A percentile compares a stretch with the other conserved stretches of the same genome.
Evolutionary conservation across 2,329 filamentous ascomycete genomes (phyloP).

Genomic region (Fusarium bactridioides): DNA sequence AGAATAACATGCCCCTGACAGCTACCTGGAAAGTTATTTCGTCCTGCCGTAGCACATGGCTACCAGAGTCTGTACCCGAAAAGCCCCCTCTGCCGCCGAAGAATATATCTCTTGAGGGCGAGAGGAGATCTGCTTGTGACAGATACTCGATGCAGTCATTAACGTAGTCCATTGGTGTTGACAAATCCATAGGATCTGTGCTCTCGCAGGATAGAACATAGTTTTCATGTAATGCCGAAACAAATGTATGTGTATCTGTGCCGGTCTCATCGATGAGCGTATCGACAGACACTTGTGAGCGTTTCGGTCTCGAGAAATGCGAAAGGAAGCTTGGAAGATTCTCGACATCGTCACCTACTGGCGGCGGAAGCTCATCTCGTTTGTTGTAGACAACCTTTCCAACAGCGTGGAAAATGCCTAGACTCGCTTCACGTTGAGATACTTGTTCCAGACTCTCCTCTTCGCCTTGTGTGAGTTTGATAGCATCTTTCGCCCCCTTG

Average conservation of each 20-base stretch:
- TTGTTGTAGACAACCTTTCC: constrained; percentile 98
- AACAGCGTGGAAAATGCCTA: constrained; percentile 95
- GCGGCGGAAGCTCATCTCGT: constrained; percentile 64
- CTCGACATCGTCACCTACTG: constrained; percentile 55
- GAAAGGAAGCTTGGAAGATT: constrained; percentile 66
- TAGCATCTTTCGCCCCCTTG: constrained; percentile 63
- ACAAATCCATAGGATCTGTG: constrained; percentile 55
- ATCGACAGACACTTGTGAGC: constrained; percentile 73
- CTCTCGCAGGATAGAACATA: constrained; percentile 84
- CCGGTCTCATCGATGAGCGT: constrained; percentile 90
- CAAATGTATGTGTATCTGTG: constrained; percentile 89
- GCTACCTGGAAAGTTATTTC: constrained; percentile 94
- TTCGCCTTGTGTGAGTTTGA: constrained; percentile 77
- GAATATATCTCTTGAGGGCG: constrained; percentile 73
- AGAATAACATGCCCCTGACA: constrained; percentile 85
- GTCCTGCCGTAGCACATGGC: constrained; percentile 85
- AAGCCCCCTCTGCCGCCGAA: constrained; percentile 68
- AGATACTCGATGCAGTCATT: constrained; percentile 87
- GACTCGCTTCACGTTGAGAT: constrained; percentile 84
- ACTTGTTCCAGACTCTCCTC: constrained; percentile 81
- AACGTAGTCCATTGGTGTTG: constrained; percentile 77
- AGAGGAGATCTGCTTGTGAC: constrained; percentile 88
- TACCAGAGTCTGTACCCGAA: constrained; percentile 64
- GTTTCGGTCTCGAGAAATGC: constrained; percentile 65
- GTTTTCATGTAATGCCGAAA: constrained; percentile 92